Evolutionary conservation across 139 green algal genomes (phyloP), one percentile per base, ranked within the genome.

Genomic region (Auxenochlorella protothecoides): DNA sequence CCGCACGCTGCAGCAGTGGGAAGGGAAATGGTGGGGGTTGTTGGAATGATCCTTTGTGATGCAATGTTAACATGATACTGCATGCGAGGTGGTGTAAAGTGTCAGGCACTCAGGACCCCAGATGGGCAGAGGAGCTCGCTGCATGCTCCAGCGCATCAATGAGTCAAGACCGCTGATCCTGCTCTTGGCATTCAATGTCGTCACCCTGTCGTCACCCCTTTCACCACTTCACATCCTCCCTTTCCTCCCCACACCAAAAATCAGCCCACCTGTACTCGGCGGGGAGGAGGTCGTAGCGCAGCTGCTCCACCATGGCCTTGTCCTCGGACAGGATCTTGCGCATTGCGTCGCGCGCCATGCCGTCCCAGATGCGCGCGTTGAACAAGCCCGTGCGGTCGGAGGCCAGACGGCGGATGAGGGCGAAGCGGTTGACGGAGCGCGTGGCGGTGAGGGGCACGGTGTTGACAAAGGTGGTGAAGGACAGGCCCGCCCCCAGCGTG

Each of bases 391-490:
- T 76, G 55, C 59, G 68, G 74, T 83, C 82, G 15, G 55, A 62
- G 27, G 56, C 15, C 59, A 81, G 68, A 16, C 78, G 89, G 69
- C 89, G 84, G 67, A 95, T 81, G 55, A 95, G 80, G 8, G 79
- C 81, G 74, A 92, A 92, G 65, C 89, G 76, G 81, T 93, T 95
- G 79, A 95, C 74, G 69, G 72, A 75, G 16, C 79, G 74, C 71
- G 83, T 77, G 56, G 80, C 85, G 57, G 77, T 78, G 69, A 94
- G 86, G 71, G 89, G 89, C 51, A 91, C 85, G 3, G 89, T 94
- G 81, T 89, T 92, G 78, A 92, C 87, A 60, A 87, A 92, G 15
- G 88, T 93, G 75, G 83, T 90, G 79, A 92, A 90, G 72, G 63
- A 73, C 6, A 87, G 68, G 11, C 79, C 82, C 27, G 69, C 73